A percentile compares a stretch with the other conserved stretches of the same genome.
Conservation (phyloP, 352 stramenopile species). For the Phytopythium kandeliae region DNA sequence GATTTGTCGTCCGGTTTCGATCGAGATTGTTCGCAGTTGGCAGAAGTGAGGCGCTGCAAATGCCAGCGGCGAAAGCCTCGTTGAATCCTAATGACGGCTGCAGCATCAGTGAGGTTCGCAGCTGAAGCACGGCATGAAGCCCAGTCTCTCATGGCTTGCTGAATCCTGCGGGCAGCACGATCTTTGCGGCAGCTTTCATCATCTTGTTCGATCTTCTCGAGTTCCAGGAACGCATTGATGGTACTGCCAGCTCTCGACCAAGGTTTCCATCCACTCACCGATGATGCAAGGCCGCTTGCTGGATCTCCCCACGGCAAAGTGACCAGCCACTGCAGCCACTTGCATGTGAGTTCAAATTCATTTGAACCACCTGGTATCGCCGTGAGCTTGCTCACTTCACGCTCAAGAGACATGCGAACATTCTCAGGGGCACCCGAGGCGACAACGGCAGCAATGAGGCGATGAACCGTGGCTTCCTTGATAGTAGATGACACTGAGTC, state of each 20-base stretch:
- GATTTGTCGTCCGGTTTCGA: background rate
- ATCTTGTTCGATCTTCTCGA: conserved; percentile 30
- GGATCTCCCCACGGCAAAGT: conserved; percentile 41
- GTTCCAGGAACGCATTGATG: conserved; percentile 28
- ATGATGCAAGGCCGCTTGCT: conserved; percentile 8
- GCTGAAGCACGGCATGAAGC: conserved; percentile 7
- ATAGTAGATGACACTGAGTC: background rate
- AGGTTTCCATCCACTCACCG: conserved; percentile 10
- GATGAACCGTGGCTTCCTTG: conserved; percentile 13
- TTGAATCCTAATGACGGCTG: conserved; percentile 30
- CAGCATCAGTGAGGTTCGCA: background rate
- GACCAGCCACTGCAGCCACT: conserved; percentile 62
- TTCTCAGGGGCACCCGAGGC: conserved; percentile 14
- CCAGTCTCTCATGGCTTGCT: conserved; percentile 32
- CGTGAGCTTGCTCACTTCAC: conserved; percentile 46
- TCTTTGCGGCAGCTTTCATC: background rate
- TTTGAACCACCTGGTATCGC: conserved; percentile 12
- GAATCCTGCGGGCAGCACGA: conserved; percentile 28
- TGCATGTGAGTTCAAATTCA: conserved; percentile 27
- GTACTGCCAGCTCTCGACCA: conserved; percentile 10
- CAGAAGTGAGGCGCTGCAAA: background rate
- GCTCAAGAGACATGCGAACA: conserved; percentile 26
- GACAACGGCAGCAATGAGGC: conserved; percentile 16
- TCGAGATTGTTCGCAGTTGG: background rate
- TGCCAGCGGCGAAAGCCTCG: conserved; percentile 9